These are phyloP conservation scores for Ogataea philodendri DNA, from an alignment of 805 yeast species.

Conservation along the genomic window DNA sequence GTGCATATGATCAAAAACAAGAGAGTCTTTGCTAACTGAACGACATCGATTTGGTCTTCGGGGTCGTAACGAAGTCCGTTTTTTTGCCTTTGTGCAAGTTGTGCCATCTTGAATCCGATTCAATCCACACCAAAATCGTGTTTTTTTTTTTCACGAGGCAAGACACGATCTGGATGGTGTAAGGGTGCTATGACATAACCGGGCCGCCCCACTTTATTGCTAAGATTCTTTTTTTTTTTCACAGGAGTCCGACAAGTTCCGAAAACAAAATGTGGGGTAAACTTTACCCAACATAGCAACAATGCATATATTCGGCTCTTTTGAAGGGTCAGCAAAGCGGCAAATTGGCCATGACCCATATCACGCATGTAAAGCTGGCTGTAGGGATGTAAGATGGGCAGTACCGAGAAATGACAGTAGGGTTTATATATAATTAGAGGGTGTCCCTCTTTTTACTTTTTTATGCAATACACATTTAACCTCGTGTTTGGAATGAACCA, in stretches of 20 bases:
- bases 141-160: background rate
- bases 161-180: background rate
- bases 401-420: constrained; percentile 7
- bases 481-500: constrained; percentile 7
- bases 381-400: too few species aligned
- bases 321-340: too few species aligned
- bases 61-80: constrained; percentile 9
- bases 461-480: constrained; percentile 4
- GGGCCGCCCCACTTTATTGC: constrained; percentile 10
- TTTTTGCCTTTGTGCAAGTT: constrained; percentile 1
- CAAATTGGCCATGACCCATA: too few species aligned
- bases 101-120: too few species aligned
- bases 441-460: constrained; percentile 15
- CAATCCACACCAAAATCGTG: too few species aligned
- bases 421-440: constrained; percentile 11
- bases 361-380: too few species aligned
- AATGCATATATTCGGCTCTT: too few species aligned
- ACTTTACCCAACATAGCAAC: too few species aligned
- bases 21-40: constrained; percentile 22
- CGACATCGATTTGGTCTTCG: constrained; percentile 9
- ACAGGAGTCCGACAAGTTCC: constrained; percentile 12
- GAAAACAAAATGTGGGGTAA: constrained; percentile 14
- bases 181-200: constrained; percentile 2
- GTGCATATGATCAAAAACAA: constrained; percentile 17
- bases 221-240: constrained; percentile 3